Percentiles rank a stretch among this genome's conserved stretches.
phyloP scores from a whole-genome alignment of 140 eudicot genomes.

The Eryngium alpinum region DNA sequence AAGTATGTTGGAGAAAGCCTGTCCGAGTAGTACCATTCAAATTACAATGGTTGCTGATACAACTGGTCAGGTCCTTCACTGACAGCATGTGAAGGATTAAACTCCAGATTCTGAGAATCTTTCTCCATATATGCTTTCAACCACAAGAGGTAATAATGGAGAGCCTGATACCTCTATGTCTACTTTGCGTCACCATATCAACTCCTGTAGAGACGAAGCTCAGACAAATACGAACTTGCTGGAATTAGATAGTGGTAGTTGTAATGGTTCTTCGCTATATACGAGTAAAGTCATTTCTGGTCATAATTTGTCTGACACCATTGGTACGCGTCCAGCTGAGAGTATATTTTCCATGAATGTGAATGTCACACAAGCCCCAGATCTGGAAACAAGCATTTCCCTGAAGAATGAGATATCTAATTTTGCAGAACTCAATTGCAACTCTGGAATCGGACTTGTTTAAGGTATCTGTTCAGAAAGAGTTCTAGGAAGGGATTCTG shows the following conservation, averaged over 20 bases:
- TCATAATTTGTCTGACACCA: slow-evolving; percentile 13
- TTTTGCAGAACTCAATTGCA: slow-evolving; percentile 52
- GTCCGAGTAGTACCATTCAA: slow-evolving; percentile 28
- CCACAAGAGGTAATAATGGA: neutral
- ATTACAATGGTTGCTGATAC: slow-evolving; percentile 8
- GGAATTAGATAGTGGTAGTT: slow-evolving; percentile 2
- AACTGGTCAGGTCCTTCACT: slow-evolving; percentile 5
- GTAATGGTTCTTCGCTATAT: slow-evolving; percentile 3
- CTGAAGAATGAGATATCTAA: slow-evolving; percentile 39
- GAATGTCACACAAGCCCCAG: slow-evolving; percentile 19
- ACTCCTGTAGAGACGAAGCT: slow-evolving; percentile 23
- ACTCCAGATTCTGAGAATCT: slow-evolving; percentile 4
- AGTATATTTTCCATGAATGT: slow-evolving; percentile 7
- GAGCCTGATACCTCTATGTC: slow-evolving; percentile 9
- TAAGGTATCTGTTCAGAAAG: slow-evolving; percentile 60
- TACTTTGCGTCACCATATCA: slow-evolving; percentile 20
- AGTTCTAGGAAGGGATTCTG: slow-evolving; percentile 73
- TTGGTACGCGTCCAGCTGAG: neutral
- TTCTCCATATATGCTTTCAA: neutral
- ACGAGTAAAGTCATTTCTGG: slow-evolving; percentile 5
- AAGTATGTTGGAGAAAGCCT: slow-evolving; percentile 11
- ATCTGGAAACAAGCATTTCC: slow-evolving; percentile 20
- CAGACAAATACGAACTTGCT: neutral
- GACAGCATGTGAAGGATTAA: slow-evolving; percentile 18
- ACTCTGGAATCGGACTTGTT: slow-evolving; percentile 49